A percentile compares a stretch with the other conserved stretches of the same genome.
These are phyloP conservation scores for Penicillium oxalicum DNA, from an alignment of 2,329 filamentous ascomycete genomes.

Conservation along the genomic window DNA sequence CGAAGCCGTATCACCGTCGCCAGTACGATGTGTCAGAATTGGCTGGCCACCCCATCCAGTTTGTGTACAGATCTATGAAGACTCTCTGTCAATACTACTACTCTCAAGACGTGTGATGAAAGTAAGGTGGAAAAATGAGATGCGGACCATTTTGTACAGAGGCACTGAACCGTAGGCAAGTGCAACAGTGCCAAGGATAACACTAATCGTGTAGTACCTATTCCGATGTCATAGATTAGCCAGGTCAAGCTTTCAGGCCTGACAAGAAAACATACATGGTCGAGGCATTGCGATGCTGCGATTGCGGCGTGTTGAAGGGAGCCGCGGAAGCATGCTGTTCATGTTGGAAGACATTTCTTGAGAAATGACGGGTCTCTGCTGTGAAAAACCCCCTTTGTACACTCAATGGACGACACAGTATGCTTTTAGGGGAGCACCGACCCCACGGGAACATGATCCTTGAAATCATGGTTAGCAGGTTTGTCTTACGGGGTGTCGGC, in stretches of 20 bases:
- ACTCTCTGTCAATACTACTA: neutral
- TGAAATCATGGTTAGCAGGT: constrained; percentile 25
- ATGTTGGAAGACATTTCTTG: constrained; percentile 25
- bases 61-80: constrained; percentile 45
- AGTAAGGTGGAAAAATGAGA: neutral
- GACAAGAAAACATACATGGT: constrained; percentile 41
- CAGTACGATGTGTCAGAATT: constrained; percentile 69
- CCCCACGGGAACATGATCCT: constrained; percentile 23
- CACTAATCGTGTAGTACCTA: constrained; percentile 59
- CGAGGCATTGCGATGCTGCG: constrained; percentile 48
- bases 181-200: constrained; percentile 58
- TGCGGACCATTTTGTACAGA: constrained; percentile 59
- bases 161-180: constrained; percentile 62
- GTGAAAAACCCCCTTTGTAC: constrained; percentile 15
- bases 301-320: constrained; percentile 31
- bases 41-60: constrained; percentile 85
- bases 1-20: constrained; percentile 60
- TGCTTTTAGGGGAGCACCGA: constrained; percentile 13
- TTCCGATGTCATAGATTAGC: constrained; percentile 2
- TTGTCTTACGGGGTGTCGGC: constrained; percentile 12
- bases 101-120: neutral
- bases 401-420: constrained; percentile 11
- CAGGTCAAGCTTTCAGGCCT: constrained; percentile 1
- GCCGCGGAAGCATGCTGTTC: constrained; percentile 24
- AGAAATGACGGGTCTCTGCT: constrained; percentile 29